These are phyloP conservation scores for Leucosporidium scottii DNA, from an alignment of 768 basidiomycete genomes.

Conservation along the genomic window DNA sequence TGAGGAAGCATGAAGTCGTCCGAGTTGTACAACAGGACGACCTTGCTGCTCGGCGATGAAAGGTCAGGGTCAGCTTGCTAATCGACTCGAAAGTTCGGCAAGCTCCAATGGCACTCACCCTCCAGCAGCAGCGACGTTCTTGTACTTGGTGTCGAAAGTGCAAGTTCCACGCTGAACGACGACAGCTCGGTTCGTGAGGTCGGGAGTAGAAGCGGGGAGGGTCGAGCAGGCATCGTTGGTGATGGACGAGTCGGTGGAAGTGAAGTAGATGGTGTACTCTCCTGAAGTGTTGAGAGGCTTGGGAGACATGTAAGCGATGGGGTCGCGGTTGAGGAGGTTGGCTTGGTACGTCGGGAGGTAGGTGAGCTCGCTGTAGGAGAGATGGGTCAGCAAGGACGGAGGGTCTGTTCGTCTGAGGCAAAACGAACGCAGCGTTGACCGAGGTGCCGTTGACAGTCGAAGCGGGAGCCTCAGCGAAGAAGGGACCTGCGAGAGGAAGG, in stretches of 20 bases:
- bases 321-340: background rate
- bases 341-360: constrained; percentile 14
- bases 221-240: constrained; percentile 14
- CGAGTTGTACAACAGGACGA: constrained; percentile 39
- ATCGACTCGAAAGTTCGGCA: no score
- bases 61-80: no score
- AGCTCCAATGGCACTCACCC: no score
- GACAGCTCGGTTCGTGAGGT: constrained; percentile 42
- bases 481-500: constrained; percentile 43
- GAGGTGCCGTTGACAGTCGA: constrained; percentile 54
- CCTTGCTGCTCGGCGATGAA: constrained; percentile 33
- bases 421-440: constrained; percentile 26
- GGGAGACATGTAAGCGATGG: constrained; percentile 16
- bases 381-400: background rate
- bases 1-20: background rate
- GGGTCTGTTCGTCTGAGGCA: background rate
- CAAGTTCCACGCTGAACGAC: constrained; percentile 58
- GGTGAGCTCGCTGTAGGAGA: constrained; percentile 24
- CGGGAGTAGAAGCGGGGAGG: constrained; percentile 4
- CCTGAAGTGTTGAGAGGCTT: constrained; percentile 10
- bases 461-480: constrained; percentile 55
- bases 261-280: constrained; percentile 48
- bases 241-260: constrained; percentile 50
- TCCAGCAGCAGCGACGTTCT: constrained; percentile 16
- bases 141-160: constrained; percentile 52